phyloP scores from a whole-genome alignment of 495 filamentous ascomycete species.

The Echria macrotheca region DNA sequence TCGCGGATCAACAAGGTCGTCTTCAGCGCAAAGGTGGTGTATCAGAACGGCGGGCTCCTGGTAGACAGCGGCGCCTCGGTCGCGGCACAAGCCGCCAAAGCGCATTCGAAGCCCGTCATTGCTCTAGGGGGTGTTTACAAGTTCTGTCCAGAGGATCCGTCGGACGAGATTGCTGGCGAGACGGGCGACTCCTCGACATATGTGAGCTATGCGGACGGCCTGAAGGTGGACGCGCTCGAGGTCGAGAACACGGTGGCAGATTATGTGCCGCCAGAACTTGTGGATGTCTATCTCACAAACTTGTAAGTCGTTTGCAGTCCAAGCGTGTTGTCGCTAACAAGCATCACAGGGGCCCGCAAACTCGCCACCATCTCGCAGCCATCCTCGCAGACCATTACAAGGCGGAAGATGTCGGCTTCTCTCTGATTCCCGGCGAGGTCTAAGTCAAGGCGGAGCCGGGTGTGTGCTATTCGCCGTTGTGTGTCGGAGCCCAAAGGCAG shows the following conservation, averaged over 20 bases:
- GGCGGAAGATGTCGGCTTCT: slow-evolving; percentile 67
- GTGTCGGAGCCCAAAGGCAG: neutral
- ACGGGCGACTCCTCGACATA: slow-evolving; percentile 72
- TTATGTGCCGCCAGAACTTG: slow-evolving; percentile 72
- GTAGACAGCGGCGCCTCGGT: slow-evolving; percentile 71
- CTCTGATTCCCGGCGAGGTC: slow-evolving; percentile 27
- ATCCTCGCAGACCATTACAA: slow-evolving; percentile 85
- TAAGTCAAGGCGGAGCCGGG: no score
- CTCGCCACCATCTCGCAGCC: slow-evolving; percentile 72
- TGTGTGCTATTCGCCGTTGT: neutral
- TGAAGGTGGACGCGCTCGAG: slow-evolving; percentile 68
- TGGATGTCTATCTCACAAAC: slow-evolving; percentile 90
- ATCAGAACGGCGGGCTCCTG: slow-evolving; percentile 78
- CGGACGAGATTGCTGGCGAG: slow-evolving; percentile 74
- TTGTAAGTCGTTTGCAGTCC: slow-evolving; percentile 58
- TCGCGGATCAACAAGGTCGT: slow-evolving; percentile 92
- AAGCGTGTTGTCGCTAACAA: slow-evolving; percentile 23
- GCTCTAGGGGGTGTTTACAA: slow-evolving; percentile 84
- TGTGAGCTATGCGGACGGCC: slow-evolving; percentile 66
- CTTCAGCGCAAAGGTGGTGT: slow-evolving; percentile 74
- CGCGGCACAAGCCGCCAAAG: slow-evolving; percentile 75
- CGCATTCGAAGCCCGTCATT: slow-evolving; percentile 74
- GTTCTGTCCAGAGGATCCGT: slow-evolving; percentile 81
- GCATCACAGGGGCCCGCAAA: slow-evolving; percentile 62
- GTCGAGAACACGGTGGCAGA: slow-evolving; percentile 78